These are phyloP conservation scores for Papilionanthe hybrid DNA, from an alignment of 116 monocot genomes.

Conservation along the genomic window DNA sequence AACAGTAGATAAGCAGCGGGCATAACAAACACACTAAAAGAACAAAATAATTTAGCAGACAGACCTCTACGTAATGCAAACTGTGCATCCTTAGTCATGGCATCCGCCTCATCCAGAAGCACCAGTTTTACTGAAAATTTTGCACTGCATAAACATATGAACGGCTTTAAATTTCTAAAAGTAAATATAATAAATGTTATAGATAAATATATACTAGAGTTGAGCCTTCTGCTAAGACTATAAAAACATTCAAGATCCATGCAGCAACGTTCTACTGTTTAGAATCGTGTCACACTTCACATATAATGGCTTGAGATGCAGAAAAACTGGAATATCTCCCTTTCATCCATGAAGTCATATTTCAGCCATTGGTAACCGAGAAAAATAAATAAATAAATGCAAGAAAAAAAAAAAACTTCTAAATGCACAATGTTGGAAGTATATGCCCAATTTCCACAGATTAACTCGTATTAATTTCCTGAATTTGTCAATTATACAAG, in stretches of 20 bases:
- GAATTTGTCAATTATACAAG: background rate
- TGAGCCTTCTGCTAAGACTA: background rate
- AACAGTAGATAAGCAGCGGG: background rate
- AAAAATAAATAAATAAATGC: background rate
- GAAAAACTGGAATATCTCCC: background rate
- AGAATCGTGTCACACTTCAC: background rate
- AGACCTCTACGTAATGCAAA: constrained; percentile 95
- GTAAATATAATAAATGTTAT: background rate
- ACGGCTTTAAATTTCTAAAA: background rate
- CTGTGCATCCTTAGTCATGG: constrained; percentile 98
- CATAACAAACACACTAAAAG: background rate
- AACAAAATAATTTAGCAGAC: constrained; percentile 4
- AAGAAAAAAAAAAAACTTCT: too few relatives aligned
- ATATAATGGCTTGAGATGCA: background rate
- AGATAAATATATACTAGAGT: background rate
- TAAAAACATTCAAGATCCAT: background rate
- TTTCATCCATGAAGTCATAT: background rate
- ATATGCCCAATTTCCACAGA: background rate
- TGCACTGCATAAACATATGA: constrained; percentile 30
- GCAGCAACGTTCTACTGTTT: background rate
- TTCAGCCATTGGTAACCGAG: background rate
- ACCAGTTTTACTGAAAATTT: constrained; percentile 71
- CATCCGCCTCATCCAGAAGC: constrained; percentile 92
- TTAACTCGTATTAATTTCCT: background rate
- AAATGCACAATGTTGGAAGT: background rate